Percentiles rank a stretch among this genome's conserved stretches.
Conservation (phyloP, 495 filamentous ascomycete species). For the Talaromyces ruber region DNA sequence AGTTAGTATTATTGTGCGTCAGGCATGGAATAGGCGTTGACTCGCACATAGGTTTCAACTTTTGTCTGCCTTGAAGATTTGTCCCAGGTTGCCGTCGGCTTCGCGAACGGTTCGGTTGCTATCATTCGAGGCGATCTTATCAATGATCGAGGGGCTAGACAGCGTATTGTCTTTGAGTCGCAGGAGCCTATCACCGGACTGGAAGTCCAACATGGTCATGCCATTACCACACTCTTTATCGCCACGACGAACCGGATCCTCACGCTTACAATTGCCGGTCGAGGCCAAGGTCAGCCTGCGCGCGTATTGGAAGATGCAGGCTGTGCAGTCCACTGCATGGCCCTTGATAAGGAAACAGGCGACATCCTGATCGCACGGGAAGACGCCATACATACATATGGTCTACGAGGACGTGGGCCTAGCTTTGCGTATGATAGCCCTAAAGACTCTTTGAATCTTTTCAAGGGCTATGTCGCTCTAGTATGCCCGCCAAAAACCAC, state of each 20-base stretch:
- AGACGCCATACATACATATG: slow-evolving; percentile 93
- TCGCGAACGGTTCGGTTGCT: slow-evolving; percentile 90
- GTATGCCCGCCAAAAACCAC: slow-evolving; percentile 75
- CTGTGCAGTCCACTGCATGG: slow-evolving; percentile 90
- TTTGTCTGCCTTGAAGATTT: slow-evolving; percentile 80
- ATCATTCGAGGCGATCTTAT: slow-evolving; percentile 91
- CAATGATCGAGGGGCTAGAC: slow-evolving; percentile 91
- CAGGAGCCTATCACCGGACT: slow-evolving; percentile 94
- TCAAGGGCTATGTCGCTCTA: slow-evolving; percentile 78
- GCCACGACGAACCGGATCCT: slow-evolving; percentile 85
- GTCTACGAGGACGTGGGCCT: slow-evolving; percentile 71
- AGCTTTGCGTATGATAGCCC: slow-evolving; percentile 84
- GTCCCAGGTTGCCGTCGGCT: slow-evolving; percentile 87
- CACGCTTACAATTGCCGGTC: slow-evolving; percentile 75
- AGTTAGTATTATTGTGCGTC: slow-evolving; percentile 33
- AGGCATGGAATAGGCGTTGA: background rate
- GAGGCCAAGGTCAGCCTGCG: slow-evolving; percentile 82
- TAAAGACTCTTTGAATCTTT: slow-evolving; percentile 74
- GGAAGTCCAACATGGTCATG: slow-evolving; percentile 35
- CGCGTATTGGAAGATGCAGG: slow-evolving; percentile 80
- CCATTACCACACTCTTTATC: slow-evolving; percentile 77
- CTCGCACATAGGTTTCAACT: slow-evolving; percentile 63
- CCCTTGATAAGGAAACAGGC: slow-evolving; percentile 64
- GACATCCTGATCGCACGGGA: slow-evolving; percentile 87
- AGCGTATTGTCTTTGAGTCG: slow-evolving; percentile 92